Evolutionary conservation across 2,329 filamentous ascomycete genomes (phyloP), one percentile per base, ranked within the genome.

Genomic region (Trichoderma sp.): DNA sequence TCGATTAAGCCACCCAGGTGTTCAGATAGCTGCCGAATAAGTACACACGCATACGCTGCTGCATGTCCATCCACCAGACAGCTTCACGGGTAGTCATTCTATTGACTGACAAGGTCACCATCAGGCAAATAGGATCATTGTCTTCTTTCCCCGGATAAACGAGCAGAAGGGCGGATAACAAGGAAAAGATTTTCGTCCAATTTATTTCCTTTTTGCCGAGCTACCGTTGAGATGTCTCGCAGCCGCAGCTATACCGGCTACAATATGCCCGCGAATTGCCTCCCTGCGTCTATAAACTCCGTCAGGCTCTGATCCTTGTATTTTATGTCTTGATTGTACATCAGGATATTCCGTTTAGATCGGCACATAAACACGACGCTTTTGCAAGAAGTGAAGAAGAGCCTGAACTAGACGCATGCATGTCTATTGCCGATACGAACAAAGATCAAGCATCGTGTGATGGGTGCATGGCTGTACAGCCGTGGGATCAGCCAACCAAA

Each of bases 111-210:
- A 66, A 74, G 68, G 27, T 24, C 68, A 33, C 21, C 27, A 65
- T 73, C 69, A 73, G 60, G 69, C 69, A 73, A 73, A 73, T 73
- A 73, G 69, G 69, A 73, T 73, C 69, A 73, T 33, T 56, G 38
- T 60, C 12, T 29, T 53, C 29, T 38, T 41, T 73, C 60, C 69
- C 69, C 69, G 60, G 69, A 71, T 63, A 50, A 65, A 73, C 41
- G 41, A 64, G 60, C 29, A 73, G 59, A 16, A 5, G 9, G 14
- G 21, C 16, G 41, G 33, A 41, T 12, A 18, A 27, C 11, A 27
- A 56, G 45, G 18, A 56, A 68, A 24, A 33, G 16, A 33, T 18
- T 18, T 50, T 71, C 60, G 12, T 31, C 18, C 4, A 27, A 14
- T 21, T 33, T 7, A 14, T 53, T 45, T 65, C 31, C 21, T 65